phyloP scores from a whole-genome alignment of 495 filamentous ascomycete genomes.

The Xylaria venustula region DNA sequence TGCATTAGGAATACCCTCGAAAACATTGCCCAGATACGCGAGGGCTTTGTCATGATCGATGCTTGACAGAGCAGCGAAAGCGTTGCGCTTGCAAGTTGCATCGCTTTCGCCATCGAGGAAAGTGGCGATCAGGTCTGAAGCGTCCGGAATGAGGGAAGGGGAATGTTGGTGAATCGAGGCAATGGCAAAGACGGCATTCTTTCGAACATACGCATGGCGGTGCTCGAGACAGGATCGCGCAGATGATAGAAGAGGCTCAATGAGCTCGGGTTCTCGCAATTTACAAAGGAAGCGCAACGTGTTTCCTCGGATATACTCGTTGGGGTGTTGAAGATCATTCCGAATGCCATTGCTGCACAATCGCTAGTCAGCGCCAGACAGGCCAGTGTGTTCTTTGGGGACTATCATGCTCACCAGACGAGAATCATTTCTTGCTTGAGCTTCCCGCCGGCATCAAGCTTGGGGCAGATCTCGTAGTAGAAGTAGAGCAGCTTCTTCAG shows the following conservation, averaged over 20 bases:
- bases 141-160: conserved; percentile 90
- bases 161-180: conserved; percentile 91
- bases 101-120: conserved; percentile 94
- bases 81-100: conserved; percentile 96
- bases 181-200: conserved; percentile 95
- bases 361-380: neutral
- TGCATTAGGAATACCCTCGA: conserved; percentile 90
- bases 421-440: conserved; percentile 99
- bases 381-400: neutral
- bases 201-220: conserved; percentile 94
- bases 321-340: conserved; percentile 94
- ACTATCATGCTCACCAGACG: conserved; percentile 75
- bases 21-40: conserved; percentile 84
- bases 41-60: conserved; percentile 93
- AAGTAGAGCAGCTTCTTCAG: conserved; percentile 98
- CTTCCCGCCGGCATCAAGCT: conserved; percentile 86
- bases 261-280: conserved; percentile 89
- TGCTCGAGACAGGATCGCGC: conserved; percentile 90
- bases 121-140: conserved; percentile 83
- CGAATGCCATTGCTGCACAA: conserved; percentile 85
- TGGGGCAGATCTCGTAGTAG: conserved; percentile 99
- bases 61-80: conserved; percentile 84
- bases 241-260: conserved; percentile 92
- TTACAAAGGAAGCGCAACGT: conserved; percentile 97
- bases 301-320: conserved; percentile 97